Evolutionary conservation across 2,329 filamentous ascomycete genomes (phyloP), one percentile per base, ranked within the genome.

Genomic region (Zymoseptoria crescenta): DNA sequence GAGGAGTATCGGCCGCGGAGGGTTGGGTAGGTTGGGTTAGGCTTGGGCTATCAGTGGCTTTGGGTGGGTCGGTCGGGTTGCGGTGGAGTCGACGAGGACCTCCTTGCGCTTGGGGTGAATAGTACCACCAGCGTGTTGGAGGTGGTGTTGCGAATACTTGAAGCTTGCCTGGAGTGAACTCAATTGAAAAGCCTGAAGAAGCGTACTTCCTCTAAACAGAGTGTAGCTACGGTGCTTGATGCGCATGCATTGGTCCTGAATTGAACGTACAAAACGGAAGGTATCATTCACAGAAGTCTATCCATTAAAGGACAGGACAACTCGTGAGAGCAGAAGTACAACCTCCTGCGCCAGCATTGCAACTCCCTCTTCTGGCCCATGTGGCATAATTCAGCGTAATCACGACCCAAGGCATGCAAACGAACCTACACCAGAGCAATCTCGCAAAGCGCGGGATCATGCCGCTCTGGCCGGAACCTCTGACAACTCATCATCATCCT

Each of bases 1-100:
- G 79, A 83, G 41, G 82, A 86, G 68, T 84, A 78, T 45, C 35
- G 35, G 7, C 35, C 35, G 13, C 35, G 5, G 35, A 45, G 35
- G 35, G 16, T 16, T 4, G 35, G 16, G 35, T 45, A 16, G n/a
- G 16, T 4, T 24, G 3, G 35, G 16, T 1, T 10, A 3, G 13
- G n/a, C 2, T 4, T 24, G 3, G 35, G 16, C 4, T 10, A 3
- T 30, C 10, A 6, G 8, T 8, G 29, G 8, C 10, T 4, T 30
- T 30, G 29, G 28, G 8, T 9, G 4, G 35, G 35, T 45, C 1
- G 10, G 6, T 4, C n/a, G 7, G 35, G 13, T n/a, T 45, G n/a
- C n/a, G 35, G n/a, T 1, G 13, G 4, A 7, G 13, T 45, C 7
- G 35, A 4, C 35, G 35, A 16, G 35, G 16, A 24, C n/a, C n/a